A percentile compares a stretch with the other conserved stretches of the same genome.
phyloP scores from a whole-genome alignment of 306 rosid species.

The Crotalaria pallida region DNA sequence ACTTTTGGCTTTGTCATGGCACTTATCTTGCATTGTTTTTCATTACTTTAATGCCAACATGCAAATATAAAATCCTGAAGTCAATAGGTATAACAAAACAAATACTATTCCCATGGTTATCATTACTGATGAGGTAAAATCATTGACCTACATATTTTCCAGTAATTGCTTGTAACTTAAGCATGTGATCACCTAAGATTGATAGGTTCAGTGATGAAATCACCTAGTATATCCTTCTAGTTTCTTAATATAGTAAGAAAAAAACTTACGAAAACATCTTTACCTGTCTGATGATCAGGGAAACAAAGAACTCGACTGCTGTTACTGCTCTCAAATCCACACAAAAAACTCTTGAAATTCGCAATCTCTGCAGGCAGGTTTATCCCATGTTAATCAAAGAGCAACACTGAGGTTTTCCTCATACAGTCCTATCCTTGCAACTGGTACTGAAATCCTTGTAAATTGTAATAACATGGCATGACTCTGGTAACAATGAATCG shows the following conservation, averaged over 20 bases:
- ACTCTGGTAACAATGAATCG: constrained; percentile 14
- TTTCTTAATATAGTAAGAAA: background rate
- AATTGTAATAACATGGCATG: constrained; percentile 41
- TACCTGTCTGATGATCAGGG: constrained; percentile 36
- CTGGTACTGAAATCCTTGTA: constrained; percentile 29
- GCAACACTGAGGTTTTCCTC: constrained; percentile 17
- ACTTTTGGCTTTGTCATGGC: background rate
- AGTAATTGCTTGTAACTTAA: background rate
- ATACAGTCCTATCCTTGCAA: constrained; percentile 17
- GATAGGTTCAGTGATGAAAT: background rate
- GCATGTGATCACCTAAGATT: background rate
- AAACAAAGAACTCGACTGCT: constrained; percentile 37
- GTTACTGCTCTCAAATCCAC: constrained; percentile 43
- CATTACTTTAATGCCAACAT: constrained; percentile 20
- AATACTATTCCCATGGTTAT: background rate
- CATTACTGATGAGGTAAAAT: constrained; percentile 17
- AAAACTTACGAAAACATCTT: background rate
- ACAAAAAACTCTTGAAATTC: constrained; percentile 40
- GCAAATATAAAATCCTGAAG: constrained; percentile 16
- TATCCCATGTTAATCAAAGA: constrained; percentile 50
- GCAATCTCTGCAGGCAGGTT: constrained; percentile 51
- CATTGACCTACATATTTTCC: constrained; percentile 20
- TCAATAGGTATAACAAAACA: background rate
- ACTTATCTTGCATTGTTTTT: background rate
- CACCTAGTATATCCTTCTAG: background rate